phyloP scores from a whole-genome alignment of 23 red algal genomes.

The Gracilaria domingensis region DNA sequence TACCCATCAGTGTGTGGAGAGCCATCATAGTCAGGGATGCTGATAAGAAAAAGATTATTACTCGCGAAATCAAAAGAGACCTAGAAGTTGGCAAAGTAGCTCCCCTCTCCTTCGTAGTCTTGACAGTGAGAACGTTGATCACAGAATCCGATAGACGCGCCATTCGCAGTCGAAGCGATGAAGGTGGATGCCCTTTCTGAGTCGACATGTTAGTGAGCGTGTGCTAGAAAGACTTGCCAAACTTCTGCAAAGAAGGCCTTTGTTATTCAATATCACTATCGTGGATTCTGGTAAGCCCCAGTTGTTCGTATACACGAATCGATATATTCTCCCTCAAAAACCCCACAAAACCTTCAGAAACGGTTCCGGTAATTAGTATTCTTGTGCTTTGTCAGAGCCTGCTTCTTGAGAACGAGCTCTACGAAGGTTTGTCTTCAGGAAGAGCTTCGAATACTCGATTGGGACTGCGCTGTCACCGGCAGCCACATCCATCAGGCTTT shows the following conservation, averaged over 20 bases:
- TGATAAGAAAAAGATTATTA: constrained; percentile 31
- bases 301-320: not conserved
- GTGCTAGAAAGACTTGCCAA: not conserved
- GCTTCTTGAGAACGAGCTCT: too few relatives aligned
- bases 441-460: not conserved
- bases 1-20: not conserved
- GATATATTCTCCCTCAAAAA: not conserved
- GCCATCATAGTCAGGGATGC: constrained; percentile 8
- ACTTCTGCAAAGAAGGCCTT: too few relatives aligned
- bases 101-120: constrained; percentile 2
- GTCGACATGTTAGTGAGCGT: not conserved
- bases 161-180: constrained; percentile 17
- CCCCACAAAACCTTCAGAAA: not conserved
- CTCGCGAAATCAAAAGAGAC: constrained; percentile 31
- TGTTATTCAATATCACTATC: too few relatives aligned
- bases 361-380: not conserved
- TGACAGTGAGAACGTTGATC: constrained; percentile 11
- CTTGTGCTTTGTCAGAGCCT: not conserved
- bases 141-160: constrained; percentile 13
- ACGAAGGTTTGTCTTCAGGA: not conserved
- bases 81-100: not conserved
- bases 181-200: constrained; percentile 19
- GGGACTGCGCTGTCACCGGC: not conserved
- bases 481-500: not conserved
- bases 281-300: not conserved